phyloP scores from a whole-genome alignment of 1,139 yeast genomes.

The Blastobotrys apis region DNA sequence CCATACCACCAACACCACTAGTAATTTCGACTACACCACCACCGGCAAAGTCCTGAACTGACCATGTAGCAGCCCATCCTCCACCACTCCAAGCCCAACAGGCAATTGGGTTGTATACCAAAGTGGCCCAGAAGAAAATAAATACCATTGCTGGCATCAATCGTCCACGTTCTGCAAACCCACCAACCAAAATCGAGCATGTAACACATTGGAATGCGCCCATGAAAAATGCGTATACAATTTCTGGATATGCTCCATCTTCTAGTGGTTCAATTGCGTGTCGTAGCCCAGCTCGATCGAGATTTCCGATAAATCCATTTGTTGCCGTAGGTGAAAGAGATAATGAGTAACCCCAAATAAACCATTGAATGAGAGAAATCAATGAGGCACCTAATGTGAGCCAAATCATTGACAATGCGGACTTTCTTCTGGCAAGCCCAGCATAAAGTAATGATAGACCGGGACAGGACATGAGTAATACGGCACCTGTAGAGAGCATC shows the following conservation, averaged over 20 bases:
- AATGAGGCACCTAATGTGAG: slow-evolving; percentile 68
- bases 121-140: slow-evolving; percentile 80
- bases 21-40: slow-evolving; percentile 96
- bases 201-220: slow-evolving; percentile 91
- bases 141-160: slow-evolving; percentile 81
- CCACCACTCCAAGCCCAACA: slow-evolving; percentile 92
- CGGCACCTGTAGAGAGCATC: slow-evolving; percentile 59
- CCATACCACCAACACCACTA: slow-evolving; percentile 88
- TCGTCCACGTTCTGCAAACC: slow-evolving; percentile 92
- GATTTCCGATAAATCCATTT: slow-evolving; percentile 81
- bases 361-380: slow-evolving; percentile 89
- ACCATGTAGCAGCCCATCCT: slow-evolving; percentile 85
- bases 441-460: slow-evolving; percentile 91
- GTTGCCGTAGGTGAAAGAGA: slow-evolving; percentile 76
- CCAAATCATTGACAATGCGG: slow-evolving; percentile 88
- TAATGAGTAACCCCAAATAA: slow-evolving; percentile 94
- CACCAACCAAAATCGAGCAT: slow-evolving; percentile 86
- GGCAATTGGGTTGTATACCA: slow-evolving; percentile 89
- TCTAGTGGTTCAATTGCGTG: slow-evolving; percentile 50
- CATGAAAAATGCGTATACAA: slow-evolving; percentile 82
- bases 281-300: slow-evolving; percentile 75
- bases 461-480: slow-evolving; percentile 81
- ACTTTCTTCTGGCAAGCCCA: slow-evolving; percentile 87
- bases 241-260: slow-evolving; percentile 60
- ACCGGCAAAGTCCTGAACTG: slow-evolving; percentile 94